These are phyloP conservation scores for Xerocomus potaroensis DNA, from an alignment of 768 basidiomycete genomes.

Conservation along the genomic window DNA sequence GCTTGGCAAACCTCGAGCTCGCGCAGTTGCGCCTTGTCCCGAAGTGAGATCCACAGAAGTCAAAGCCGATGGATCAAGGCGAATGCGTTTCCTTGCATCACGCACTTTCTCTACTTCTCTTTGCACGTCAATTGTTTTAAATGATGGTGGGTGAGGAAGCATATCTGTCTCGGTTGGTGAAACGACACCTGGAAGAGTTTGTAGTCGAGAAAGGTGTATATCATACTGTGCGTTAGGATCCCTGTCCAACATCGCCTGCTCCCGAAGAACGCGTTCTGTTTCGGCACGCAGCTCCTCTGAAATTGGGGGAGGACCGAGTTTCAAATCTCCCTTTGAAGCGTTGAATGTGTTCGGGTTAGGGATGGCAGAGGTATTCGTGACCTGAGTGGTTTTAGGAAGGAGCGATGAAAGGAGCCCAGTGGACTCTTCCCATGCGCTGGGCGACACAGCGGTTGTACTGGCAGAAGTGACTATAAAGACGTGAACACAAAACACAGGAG, in stretches of 20 bases:
- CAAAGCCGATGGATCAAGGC: conserved; percentile 72
- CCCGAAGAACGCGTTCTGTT: conserved; percentile 72
- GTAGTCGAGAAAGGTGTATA: conserved; percentile 48
- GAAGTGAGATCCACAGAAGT: conserved; percentile 54
- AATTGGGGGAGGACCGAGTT: conserved; percentile 79
- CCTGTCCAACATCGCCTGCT: conserved; percentile 74
- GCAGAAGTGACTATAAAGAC: conserved; percentile 58
- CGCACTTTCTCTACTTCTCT: conserved; percentile 86
- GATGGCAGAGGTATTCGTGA: conserved; percentile 31
- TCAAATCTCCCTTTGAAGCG: conserved; percentile 67
- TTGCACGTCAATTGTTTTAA: conserved; percentile 83
- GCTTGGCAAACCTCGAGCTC: conserved; percentile 76
- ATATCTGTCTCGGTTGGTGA: conserved; percentile 70
- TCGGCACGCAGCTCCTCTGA: conserved; percentile 78
- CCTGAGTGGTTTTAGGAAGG: conserved; percentile 57
- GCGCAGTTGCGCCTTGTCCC: conserved; percentile 48
- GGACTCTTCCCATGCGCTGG: conserved; percentile 77
- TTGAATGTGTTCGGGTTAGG: conserved; percentile 75
- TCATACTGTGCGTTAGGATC: conserved; percentile 68
- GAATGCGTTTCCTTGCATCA: conserved; percentile 89
- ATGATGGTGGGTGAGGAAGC: conserved; percentile 74
- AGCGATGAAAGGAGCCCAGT: conserved; percentile 81
- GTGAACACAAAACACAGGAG: conserved; percentile 16
- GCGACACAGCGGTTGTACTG: conserved; percentile 57
- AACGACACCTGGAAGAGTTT: conserved; percentile 49